Conservation (phyloP, 257 asterid genomes). For the Nicotiana paniculata region DNA sequence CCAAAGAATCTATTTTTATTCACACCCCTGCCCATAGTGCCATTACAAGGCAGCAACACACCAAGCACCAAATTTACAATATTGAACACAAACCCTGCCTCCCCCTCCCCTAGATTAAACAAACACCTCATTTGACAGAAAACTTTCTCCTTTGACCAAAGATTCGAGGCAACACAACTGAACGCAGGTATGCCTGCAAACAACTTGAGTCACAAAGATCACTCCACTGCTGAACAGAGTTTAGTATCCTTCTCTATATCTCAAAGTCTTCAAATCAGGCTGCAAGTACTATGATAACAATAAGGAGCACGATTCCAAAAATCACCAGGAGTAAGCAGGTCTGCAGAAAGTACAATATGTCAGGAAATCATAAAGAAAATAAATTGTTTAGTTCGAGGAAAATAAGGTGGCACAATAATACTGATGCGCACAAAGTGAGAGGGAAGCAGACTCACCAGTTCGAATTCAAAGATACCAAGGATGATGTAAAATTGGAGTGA, state of each 20-base stretch:
- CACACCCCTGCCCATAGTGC: neutral
- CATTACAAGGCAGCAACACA: neutral
- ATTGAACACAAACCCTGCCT: neutral
- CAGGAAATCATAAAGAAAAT: neutral
- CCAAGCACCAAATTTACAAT: conserved; percentile 5
- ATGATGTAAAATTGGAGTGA: neutral
- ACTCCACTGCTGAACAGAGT: neutral
- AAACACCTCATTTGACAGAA: neutral
- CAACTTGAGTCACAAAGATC: neutral
- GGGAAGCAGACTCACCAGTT: neutral
- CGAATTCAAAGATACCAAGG: neutral
- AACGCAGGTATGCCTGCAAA: neutral
- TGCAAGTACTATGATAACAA: conserved; percentile 61
- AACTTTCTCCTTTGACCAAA: neutral
- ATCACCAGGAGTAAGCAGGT: conserved; percentile 79
- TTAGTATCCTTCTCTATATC: neutral
- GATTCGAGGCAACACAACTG: neutral
- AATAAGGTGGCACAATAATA: neutral
- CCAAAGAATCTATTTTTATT: neutral
- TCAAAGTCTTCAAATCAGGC: conserved; percentile 30
- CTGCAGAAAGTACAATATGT: conserved; percentile 31
- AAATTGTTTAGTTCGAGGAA: neutral
- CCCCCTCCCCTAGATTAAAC: neutral
- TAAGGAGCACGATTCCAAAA: conserved; percentile 74
- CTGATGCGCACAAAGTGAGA: neutral